A percentile compares a stretch with the other conserved stretches of the same genome.
phyloP scores from a whole-genome alignment of 2,329 filamentous ascomycete genomes.

The Epichloe hybrida region DNA sequence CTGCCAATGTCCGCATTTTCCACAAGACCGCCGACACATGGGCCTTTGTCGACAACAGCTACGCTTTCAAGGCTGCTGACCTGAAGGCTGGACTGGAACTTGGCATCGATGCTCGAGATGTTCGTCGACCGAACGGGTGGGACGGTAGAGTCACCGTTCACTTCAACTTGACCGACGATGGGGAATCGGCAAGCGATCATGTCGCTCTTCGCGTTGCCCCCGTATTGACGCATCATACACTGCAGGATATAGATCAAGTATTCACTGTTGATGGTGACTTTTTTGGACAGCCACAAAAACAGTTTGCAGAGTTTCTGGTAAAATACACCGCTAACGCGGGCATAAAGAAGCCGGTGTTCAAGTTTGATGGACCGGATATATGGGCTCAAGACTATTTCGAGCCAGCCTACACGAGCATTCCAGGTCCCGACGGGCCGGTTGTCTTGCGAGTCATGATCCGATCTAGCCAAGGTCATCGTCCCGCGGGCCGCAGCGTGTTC shows the following conservation, averaged over 20 bases:
- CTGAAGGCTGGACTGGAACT: slow-evolving; percentile 19
- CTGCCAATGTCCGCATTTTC: slow-evolving; percentile 17
- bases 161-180: slow-evolving; percentile 16
- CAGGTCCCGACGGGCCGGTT: slow-evolving; percentile 19
- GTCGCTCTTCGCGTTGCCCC: slow-evolving; percentile 24
- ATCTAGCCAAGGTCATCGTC: slow-evolving; percentile 7
- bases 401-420: slow-evolving; percentile 23
- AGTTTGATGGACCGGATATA: slow-evolving; percentile 9
- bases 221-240: slow-evolving; percentile 23
- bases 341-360: slow-evolving; percentile 2
- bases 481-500: slow-evolving; percentile 20
- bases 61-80: slow-evolving; percentile 16
- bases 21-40: slow-evolving; percentile 11
- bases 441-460: slow-evolving; percentile 16
- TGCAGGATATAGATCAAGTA: slow-evolving; percentile 16
- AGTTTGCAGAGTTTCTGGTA: background rate
- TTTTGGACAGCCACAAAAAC: background rate
- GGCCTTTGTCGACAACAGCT: slow-evolving; percentile 13
- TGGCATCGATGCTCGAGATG: slow-evolving; percentile 22
- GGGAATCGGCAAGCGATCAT: slow-evolving; percentile 9
- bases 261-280: slow-evolving; percentile 7
- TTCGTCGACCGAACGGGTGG: slow-evolving; percentile 13
- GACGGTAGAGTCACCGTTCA: slow-evolving; percentile 14
- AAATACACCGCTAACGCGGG: background rate
- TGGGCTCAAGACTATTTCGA: slow-evolving; percentile 29